Base-by-base conservation (phyloP, 2,329 filamentous ascomycete species). In the Emmonsiellopsis sp. region DNA sequence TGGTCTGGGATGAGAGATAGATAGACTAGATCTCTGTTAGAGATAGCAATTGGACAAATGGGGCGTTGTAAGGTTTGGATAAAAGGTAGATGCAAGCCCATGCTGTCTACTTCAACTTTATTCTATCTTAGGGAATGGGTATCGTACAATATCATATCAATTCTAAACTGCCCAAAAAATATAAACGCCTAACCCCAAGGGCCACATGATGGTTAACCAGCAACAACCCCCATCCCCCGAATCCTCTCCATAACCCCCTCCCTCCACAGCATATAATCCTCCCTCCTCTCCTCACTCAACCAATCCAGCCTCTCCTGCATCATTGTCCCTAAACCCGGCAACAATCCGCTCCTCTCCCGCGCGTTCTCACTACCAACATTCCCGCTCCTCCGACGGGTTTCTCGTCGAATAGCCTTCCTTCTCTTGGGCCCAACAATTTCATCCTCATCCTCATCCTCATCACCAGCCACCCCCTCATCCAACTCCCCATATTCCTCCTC, bases 281-380 rank as follows among this genome's bases (percentile, higher is more conserved):
- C 67, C 47, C 60, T 65, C 4, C 68, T 69, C 37, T 75, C 69
- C 26, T 73, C 70, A 58, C 72, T 75, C 59, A 76, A 53, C 64
- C 70, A 76, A 61, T 77, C 73, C 10, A 76, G 63, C 4, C 69
- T 66, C 59, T 73, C 69, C 55, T 76, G 73, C 73, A 77, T 76
- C 75, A 77, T 77, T 0, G 75, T 77, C 4, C 72, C 73, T 30
- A 77, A 60, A 10, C 74, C 75, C 5, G 75, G 72, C 13, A 75
- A 63, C 7, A 77, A 65, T 7, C 71, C 68, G 4, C 65, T 64
- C 20, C 20, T 26, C 20, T 26, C 57, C 53, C 34, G 66, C 61
- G 50, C 55, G 51, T 46, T 61, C 40, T 34, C 34, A 26, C 11
- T 46, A 44, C 32, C 46, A 38, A 45, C 37, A 20, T 45, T 40